Evolutionary conservation across 805 yeast genomes (phyloP).

Genomic region (Komagataella pseudopastoris): DNA sequence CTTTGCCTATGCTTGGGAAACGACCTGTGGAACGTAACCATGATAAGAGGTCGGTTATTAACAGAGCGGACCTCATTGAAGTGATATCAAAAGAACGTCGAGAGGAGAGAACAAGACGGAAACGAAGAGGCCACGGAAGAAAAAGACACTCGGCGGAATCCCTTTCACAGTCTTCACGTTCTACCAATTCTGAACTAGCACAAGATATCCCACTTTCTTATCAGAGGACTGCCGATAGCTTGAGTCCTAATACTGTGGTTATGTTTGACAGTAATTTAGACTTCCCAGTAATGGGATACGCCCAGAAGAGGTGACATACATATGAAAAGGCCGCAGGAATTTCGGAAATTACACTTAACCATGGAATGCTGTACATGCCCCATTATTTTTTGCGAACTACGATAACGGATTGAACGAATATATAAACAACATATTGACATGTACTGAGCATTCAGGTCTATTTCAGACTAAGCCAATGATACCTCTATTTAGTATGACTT

Average conservation of each 20-base stretch:
- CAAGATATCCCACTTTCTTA: background rate
- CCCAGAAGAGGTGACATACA: background rate
- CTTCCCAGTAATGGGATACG: background rate
- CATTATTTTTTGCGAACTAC: background rate
- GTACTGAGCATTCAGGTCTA: background rate
- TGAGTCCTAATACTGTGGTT: background rate
- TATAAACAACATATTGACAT: background rate
- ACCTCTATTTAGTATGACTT: background rate
- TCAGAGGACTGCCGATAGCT: background rate
- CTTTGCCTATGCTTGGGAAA: background rate
- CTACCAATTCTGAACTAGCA: background rate
- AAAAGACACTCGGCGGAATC: background rate
- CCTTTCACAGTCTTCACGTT: background rate
- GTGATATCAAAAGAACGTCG: background rate
- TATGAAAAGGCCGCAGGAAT: background rate
- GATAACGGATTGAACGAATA: background rate
- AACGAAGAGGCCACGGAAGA: background rate
- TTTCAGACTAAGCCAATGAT: background rate
- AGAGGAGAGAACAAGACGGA: background rate
- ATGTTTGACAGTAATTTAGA: background rate
- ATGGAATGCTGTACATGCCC: background rate
- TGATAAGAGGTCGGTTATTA: background rate
- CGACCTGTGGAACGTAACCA: background rate
- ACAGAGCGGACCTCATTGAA: background rate
- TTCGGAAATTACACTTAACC: background rate